These are phyloP conservation scores for Neurospora sp. DNA, from an alignment of 495 filamentous ascomycete species.

Conservation along the genomic window DNA sequence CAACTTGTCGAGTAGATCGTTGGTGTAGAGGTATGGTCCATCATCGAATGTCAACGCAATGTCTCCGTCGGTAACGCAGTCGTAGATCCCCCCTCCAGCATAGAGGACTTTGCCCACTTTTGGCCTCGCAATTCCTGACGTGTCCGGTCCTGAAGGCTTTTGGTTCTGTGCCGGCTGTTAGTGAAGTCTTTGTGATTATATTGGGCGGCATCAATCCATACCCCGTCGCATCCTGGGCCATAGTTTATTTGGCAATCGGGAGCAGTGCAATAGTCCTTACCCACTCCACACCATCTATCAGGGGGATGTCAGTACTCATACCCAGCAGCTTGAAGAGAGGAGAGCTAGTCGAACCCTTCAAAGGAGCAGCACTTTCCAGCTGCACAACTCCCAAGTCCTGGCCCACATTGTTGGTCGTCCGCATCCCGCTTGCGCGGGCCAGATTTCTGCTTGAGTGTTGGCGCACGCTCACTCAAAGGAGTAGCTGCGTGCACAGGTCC, in stretches of 20 bases:
- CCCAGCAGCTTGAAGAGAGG: constrained; percentile 1
- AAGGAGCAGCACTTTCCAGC: constrained; percentile 53
- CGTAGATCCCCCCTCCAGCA: constrained; percentile 52
- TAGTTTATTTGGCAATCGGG: constrained; percentile 64
- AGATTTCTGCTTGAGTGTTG: constrained; percentile 1
- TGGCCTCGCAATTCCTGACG: constrained; percentile 47
- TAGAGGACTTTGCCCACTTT: constrained; percentile 50
- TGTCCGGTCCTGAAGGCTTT: constrained; percentile 51
- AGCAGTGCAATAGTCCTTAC: constrained; percentile 51
- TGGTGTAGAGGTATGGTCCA: constrained; percentile 61
- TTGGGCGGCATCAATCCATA: neutral
- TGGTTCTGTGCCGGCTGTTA: constrained; percentile 30
- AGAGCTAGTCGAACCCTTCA: constrained; percentile 37
- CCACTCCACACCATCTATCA: constrained; percentile 48
- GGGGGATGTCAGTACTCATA: constrained; percentile 21
- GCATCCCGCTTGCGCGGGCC: constrained; percentile 9
- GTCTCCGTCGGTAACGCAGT: constrained; percentile 51
- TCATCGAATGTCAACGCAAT: constrained; percentile 75
- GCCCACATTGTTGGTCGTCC: constrained; percentile 27
- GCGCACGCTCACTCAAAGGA: neutral
- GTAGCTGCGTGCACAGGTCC: neutral
- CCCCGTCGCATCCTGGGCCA: constrained; percentile 54
- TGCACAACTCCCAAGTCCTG: constrained; percentile 39
- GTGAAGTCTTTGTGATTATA: neutral
- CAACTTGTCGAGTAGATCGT: constrained; percentile 58